Conservation (phyloP, 2,329 filamentous ascomycete genomes). For the Leptographium radiaticola region DNA sequence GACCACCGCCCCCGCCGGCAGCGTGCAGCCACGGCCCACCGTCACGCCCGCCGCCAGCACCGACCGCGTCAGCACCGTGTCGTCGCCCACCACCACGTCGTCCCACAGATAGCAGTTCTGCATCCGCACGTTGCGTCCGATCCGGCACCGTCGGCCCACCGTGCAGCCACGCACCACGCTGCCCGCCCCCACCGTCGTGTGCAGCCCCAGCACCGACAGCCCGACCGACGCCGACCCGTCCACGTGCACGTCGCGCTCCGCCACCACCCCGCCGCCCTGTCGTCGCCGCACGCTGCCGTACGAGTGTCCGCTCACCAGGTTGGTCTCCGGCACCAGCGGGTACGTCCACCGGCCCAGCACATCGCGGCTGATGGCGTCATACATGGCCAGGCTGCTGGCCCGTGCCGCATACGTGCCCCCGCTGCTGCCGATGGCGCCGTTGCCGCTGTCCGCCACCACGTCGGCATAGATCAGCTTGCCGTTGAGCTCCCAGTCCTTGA, state of each 20-base stretch:
- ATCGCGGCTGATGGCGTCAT: constrained; percentile 79
- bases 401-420: constrained; percentile 60
- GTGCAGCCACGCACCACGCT: constrained; percentile 61
- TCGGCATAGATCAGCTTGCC: constrained; percentile 94
- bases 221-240: constrained; percentile 58
- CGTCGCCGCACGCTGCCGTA: constrained; percentile 55
- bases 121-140: constrained; percentile 72
- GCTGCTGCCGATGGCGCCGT: no score
- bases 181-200: constrained; percentile 61
- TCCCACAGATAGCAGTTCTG: constrained; percentile 83
- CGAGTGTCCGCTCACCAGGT: constrained; percentile 63
- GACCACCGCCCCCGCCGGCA: constrained; percentile 63
- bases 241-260: constrained; percentile 65
- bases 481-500: constrained; percentile 95
- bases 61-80: constrained; percentile 53
- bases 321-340: constrained; percentile 80
- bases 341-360: constrained; percentile 80
- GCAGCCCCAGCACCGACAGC: constrained; percentile 63
- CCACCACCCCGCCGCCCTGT: constrained; percentile 38
- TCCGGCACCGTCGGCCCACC: constrained; percentile 72
- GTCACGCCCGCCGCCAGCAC: constrained; percentile 62
- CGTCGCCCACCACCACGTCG: constrained; percentile 63
- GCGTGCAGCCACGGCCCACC: constrained; percentile 56
- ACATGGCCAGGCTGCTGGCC: constrained; percentile 74
- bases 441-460: constrained; percentile 51